A percentile compares a stretch with the other conserved stretches of the same genome.
These are phyloP conservation scores for Pythium vanterpoolii DNA, from an alignment of 352 stramenopile species.

Conservation along the genomic window DNA sequence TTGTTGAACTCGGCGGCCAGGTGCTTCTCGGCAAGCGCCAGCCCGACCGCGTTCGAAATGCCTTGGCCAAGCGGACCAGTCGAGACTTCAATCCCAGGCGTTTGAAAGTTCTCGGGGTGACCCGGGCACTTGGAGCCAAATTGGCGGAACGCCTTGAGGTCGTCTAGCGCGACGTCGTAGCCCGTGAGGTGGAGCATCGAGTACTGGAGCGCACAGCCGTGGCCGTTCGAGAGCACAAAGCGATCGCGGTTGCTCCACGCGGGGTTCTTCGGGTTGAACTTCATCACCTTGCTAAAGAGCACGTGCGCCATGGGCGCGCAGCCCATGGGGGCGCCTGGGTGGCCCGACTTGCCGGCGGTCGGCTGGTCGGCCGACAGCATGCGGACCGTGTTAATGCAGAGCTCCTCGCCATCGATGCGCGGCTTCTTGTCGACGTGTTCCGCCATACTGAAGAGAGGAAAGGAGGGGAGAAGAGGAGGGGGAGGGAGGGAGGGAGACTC, in stretches of 20 bases:
- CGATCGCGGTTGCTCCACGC: constrained; percentile 96
- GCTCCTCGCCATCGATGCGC: constrained; percentile 65
- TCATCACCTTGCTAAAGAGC: constrained; percentile 93
- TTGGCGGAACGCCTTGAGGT: constrained; percentile 97
- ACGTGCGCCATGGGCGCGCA: constrained; percentile 98
- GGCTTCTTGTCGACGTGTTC: constrained; percentile 83
- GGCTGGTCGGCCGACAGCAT: constrained; percentile 97
- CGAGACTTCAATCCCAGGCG: constrained; percentile 94
- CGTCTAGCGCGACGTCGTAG: constrained; percentile 94
- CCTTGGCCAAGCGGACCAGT: constrained; percentile 97
- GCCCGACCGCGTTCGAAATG: constrained; percentile 98
- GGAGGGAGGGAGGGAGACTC: background rate
- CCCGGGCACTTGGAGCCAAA: constrained; percentile 95
- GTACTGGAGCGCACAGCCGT: constrained; percentile 99
- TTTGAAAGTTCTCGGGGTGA: constrained; percentile 97
- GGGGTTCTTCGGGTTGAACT: constrained; percentile 85
- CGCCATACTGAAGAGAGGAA: constrained; percentile 36
- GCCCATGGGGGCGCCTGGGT: constrained; percentile 98
- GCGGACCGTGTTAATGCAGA: constrained; percentile 98
- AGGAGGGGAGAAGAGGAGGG: background rate
- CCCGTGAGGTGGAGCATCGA: constrained; percentile 98
- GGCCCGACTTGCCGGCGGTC: constrained; percentile 96
- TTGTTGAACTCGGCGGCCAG: constrained; percentile 98
- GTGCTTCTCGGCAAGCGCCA: constrained; percentile 97
- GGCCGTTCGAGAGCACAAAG: constrained; percentile 99